These are phyloP conservation scores for Sclerotinia trifoliorum DNA, from an alignment of 2,329 filamentous ascomycete genomes.

Conservation along the genomic window DNA sequence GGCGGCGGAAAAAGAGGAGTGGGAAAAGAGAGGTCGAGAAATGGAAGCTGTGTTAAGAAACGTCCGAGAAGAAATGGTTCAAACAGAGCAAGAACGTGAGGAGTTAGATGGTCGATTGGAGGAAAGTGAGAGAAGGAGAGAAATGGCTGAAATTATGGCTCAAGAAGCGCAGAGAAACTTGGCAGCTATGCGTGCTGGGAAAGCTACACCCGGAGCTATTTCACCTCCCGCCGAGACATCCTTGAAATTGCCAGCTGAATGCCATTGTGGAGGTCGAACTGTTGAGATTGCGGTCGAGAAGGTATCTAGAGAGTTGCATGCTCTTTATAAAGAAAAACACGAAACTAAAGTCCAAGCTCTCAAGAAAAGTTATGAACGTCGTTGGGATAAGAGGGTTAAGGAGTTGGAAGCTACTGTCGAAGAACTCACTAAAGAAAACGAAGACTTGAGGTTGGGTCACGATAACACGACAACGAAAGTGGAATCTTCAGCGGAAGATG, in stretches of 20 bases:
- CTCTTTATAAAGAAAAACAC: constrained; percentile 94
- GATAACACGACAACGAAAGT: constrained; percentile 65
- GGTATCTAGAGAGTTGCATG: constrained; percentile 89
- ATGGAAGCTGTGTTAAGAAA: constrained; percentile 79
- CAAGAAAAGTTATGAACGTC: constrained; percentile 78
- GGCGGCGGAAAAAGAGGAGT: constrained; percentile 72
- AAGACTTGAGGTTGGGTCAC: constrained; percentile 59
- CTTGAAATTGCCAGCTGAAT: constrained; percentile 37
- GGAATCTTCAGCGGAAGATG: constrained; percentile 43
- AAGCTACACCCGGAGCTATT: constrained; percentile 38
- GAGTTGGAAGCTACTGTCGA: constrained; percentile 73
- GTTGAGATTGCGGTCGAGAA: constrained; percentile 85
- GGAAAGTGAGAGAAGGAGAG: constrained; percentile 71
- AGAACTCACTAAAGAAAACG: constrained; percentile 70
- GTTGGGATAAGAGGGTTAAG: constrained; percentile 84
- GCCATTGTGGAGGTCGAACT: constrained; percentile 49
- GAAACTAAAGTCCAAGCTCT: constrained; percentile 92
- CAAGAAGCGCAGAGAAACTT: constrained; percentile 75
- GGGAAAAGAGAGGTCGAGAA: constrained; percentile 82
- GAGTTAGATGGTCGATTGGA: constrained; percentile 73
- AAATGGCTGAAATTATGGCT: constrained; percentile 72
- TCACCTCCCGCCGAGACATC: constrained; percentile 41
- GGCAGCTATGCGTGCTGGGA: constrained; percentile 68
- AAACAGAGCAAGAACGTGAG: constrained; percentile 76
- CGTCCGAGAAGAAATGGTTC: constrained; percentile 77